Percentiles rank a stretch among this genome's conserved stretches.
Evolutionary conservation across 179 eudicot species (phyloP).

Genomic region (Silene vulgaris): DNA sequence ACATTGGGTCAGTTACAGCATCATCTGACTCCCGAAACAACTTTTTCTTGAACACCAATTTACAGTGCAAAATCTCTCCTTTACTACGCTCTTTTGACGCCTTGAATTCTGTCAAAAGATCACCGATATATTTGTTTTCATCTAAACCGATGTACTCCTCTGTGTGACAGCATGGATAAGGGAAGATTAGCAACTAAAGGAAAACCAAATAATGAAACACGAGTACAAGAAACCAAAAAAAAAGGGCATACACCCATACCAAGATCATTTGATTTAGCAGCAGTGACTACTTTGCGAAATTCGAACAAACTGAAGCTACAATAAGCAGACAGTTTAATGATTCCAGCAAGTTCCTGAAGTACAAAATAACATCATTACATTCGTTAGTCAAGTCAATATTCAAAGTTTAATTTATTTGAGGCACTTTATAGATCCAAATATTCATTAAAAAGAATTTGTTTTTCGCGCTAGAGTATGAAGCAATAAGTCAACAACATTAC

Average conservation of each 20-base stretch:
- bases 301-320: slow-evolving; percentile 94
- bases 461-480: background rate
- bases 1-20: slow-evolving; percentile 91
- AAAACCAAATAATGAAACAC: background rate
- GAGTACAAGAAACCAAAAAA: background rate
- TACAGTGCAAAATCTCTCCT: slow-evolving; percentile 93
- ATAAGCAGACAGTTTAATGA: slow-evolving; percentile 74
- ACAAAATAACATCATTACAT: slow-evolving; percentile 12
- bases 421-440: slow-evolving; percentile 3
- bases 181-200: slow-evolving; percentile 15
- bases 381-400: slow-evolving; percentile 20
- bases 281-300: slow-evolving; percentile 82
- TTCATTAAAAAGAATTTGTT: background rate
- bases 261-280: slow-evolving; percentile 77
- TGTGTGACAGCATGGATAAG: slow-evolving; percentile 24
- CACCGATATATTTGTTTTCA: slow-evolving; percentile 93
- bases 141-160: slow-evolving; percentile 92
- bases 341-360: slow-evolving; percentile 88
- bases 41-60: slow-evolving; percentile 86
- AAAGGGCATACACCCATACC: slow-evolving; percentile 61
- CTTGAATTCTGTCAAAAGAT: slow-evolving; percentile 88
- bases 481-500: too few relatives aligned
- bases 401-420: background rate
- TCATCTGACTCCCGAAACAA: slow-evolving; percentile 95
- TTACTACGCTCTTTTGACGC: slow-evolving; percentile 90